Conservation (phyloP, 2,329 filamentous ascomycete species). For the Cercospora brassicicola region DNA sequence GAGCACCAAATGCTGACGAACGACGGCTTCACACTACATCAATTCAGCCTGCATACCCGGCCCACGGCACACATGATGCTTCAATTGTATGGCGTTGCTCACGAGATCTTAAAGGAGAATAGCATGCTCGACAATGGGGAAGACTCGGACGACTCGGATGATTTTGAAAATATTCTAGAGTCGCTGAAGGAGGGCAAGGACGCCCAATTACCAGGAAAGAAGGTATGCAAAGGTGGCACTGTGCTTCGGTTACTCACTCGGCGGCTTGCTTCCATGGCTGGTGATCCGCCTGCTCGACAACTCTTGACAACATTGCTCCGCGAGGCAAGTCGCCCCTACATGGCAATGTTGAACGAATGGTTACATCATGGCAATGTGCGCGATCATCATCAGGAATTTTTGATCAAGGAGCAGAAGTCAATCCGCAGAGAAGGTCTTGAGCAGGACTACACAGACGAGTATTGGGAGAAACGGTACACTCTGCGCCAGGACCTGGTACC, state of each 20-base stretch:
- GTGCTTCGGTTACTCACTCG: conserved; percentile 86
- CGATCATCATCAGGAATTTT: conserved; percentile 89
- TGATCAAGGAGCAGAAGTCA: conserved; percentile 94
- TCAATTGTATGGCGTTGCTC: conserved; percentile 82
- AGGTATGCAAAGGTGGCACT: conserved; percentile 93
- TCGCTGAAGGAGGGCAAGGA: conserved; percentile 84
- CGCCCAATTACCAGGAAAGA: conserved; percentile 79
- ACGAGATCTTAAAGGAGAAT: conserved; percentile 85
- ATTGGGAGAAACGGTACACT: conserved; percentile 97
- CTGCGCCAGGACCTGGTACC: conserved; percentile 88
- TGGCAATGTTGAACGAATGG: conserved; percentile 99
- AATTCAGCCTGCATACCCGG: conserved; percentile 87
- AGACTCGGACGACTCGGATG: conserved; percentile 65
- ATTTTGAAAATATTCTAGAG: conserved; percentile 91
- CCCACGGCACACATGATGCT: conserved; percentile 88
- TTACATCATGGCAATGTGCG: conserved; percentile 92
- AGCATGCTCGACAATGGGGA: conserved; percentile 78
- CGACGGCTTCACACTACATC: conserved; percentile 84
- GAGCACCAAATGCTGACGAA: conserved; percentile 92
- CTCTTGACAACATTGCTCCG: conserved; percentile 78
- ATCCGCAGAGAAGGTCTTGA: conserved; percentile 88
- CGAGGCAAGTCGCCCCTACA: conserved; percentile 90
- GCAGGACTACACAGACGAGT: conserved; percentile 97
- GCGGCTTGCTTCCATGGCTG: conserved; percentile 83
- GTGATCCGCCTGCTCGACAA: conserved; percentile 82